Conservation (phyloP, 1,284 basidiomycete genomes). For the Boletus sp. region DNA sequence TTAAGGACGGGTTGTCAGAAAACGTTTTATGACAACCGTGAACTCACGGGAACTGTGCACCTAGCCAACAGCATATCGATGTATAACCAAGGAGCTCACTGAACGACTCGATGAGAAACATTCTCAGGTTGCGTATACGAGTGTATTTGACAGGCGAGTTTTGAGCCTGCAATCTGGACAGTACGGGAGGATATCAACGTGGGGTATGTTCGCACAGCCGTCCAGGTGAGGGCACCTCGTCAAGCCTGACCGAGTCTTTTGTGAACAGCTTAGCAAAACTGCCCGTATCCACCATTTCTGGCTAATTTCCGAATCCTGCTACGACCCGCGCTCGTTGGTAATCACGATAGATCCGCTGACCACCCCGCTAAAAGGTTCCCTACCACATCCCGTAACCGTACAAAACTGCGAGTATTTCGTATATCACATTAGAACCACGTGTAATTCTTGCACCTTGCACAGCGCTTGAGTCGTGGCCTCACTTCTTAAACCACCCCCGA, state of each 20-base stretch:
- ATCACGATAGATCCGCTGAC: too few species aligned
- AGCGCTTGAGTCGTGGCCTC: too few species aligned
- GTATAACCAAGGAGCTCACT: constrained; percentile 66
- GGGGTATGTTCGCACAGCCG: constrained; percentile 18
- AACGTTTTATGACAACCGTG: not conserved
- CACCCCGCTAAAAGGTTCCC: too few species aligned
- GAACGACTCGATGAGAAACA: constrained; percentile 22
- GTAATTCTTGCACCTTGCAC: too few species aligned
- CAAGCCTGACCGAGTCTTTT: too few species aligned
- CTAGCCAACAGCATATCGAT: constrained; percentile 85
- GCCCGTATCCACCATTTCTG: too few species aligned
- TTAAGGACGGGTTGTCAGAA: constrained; percentile 26
- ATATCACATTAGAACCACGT: too few species aligned
- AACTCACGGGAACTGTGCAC: constrained; percentile 88
- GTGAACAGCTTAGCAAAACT: too few species aligned
- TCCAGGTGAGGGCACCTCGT: not conserved
- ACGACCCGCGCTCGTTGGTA: too few species aligned
- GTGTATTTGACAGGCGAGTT: not conserved
- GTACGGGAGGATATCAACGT: constrained; percentile 4
- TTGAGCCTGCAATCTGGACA: not conserved
- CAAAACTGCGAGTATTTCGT: too few species aligned
- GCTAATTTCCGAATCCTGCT: too few species aligned
- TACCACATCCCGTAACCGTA: too few species aligned
- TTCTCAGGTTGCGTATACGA: constrained; percentile 2
- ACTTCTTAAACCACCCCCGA: constrained; percentile 28